Evolutionary conservation across 106 monocot species (phyloP).

Genomic region (Platanthera zijinensis): DNA sequence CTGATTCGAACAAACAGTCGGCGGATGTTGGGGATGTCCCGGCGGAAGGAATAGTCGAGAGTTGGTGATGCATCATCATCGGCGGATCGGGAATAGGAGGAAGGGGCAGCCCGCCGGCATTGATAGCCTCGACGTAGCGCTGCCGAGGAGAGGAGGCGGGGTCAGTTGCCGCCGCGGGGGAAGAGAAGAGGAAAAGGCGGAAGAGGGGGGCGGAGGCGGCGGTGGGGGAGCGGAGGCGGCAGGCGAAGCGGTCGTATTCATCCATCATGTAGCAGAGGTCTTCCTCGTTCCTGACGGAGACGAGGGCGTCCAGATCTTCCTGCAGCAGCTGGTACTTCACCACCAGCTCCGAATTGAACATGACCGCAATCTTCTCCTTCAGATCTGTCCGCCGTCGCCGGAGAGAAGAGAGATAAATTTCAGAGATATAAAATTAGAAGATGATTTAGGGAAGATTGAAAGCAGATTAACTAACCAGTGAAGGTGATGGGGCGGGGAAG

Average conservation of each 20-base stretch:
- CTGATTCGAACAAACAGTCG: too few species aligned
- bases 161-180: neutral
- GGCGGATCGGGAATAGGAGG: neutral
- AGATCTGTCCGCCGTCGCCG: constrained; percentile 16
- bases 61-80: neutral
- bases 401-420: neutral
- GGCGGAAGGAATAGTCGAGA: neutral
- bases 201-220: constrained; percentile 1
- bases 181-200: constrained; percentile 18
- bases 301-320: constrained; percentile 57
- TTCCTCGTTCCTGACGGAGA: constrained; percentile 49
- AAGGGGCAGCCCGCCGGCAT: neutral
- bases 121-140: constrained; percentile 2
- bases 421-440: too few species aligned
- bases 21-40: constrained; percentile 10
- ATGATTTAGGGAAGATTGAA: neutral
- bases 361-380: constrained; percentile 23
- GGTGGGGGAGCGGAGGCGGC: constrained; percentile 6
- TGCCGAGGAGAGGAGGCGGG: neutral
- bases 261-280: constrained; percentile 49
- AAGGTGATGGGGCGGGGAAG: constrained; percentile 41
- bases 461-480: constrained; percentile 12
- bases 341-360: constrained; percentile 18
- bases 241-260: constrained; percentile 42
- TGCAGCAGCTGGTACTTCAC: constrained; percentile 47